Conservation (phyloP, 2,329 filamentous ascomycete species). For the Graphilbum ipis-grandicollis region DNA sequence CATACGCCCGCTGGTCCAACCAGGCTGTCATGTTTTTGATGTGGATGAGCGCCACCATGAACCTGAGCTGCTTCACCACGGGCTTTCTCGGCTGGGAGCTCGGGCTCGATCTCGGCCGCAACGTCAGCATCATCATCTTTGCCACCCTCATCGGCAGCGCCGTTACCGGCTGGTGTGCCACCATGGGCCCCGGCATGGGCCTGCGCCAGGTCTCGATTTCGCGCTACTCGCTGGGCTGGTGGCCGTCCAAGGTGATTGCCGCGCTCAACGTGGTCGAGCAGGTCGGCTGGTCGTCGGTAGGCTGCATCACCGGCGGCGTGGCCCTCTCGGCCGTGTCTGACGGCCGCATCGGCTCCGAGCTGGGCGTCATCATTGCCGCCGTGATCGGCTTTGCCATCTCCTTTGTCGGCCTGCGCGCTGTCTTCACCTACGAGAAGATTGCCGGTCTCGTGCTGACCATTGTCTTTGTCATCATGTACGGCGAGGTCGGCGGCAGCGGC, state of each 20-base stretch:
- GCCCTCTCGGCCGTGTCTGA: constrained; percentile 27
- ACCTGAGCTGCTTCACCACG: constrained; percentile 30
- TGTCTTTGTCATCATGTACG: constrained; percentile 31
- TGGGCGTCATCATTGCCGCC: constrained; percentile 35
- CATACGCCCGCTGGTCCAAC: constrained; percentile 19
- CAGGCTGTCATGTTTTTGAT: constrained; percentile 31
- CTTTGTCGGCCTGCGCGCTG: constrained; percentile 30
- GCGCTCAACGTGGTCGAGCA: constrained; percentile 30
- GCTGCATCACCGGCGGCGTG: constrained; percentile 32
- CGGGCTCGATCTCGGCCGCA: constrained; percentile 25
- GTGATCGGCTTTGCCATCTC: constrained; percentile 30
- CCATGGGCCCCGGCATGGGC: constrained; percentile 29
- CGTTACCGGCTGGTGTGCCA: constrained; percentile 29
- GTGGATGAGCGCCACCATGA: constrained; percentile 34
- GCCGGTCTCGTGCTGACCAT: constrained; percentile 29
- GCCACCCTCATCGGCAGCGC: constrained; percentile 25
- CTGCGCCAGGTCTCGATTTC: constrained; percentile 32
- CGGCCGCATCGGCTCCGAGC: constrained; percentile 25
- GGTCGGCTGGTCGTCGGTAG: constrained; percentile 32
- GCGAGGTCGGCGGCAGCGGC: constrained; percentile 23
- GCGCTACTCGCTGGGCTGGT: constrained; percentile 32
- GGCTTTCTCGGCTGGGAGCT: constrained; percentile 33
- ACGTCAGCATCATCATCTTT: constrained; percentile 26
- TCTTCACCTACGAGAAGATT: constrained; percentile 32
- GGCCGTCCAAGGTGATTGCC: constrained; percentile 30